Percentiles rank a stretch among this genome's conserved stretches.
Evolutionary conservation across 352 stramenopile species (phyloP).

Genomic region (Halophytophthora batemanensis): DNA sequence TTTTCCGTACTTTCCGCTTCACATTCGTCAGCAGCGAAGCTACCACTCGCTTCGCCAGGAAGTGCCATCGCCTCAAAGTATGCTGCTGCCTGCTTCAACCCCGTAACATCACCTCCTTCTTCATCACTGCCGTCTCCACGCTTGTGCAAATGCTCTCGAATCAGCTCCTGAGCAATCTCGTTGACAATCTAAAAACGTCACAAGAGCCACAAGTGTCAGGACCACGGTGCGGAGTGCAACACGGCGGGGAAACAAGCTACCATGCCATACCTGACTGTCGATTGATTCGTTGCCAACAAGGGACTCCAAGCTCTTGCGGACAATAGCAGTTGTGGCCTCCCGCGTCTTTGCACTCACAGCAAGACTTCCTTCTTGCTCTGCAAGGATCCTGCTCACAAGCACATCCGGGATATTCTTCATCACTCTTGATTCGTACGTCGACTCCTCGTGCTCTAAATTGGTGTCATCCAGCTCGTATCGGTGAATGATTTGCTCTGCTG

Average conservation of each 20-base stretch:
- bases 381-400: conserved; percentile 31
- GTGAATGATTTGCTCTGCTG: conserved; percentile 9
- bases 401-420: conserved; percentile 27
- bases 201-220: not conserved
- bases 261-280: conserved; percentile 24
- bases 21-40: conserved; percentile 7
- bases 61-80: conserved; percentile 31
- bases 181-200: conserved; percentile 14
- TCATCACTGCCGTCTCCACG: not conserved
- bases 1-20: conserved; percentile 8
- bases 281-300: conserved; percentile 21
- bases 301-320: conserved; percentile 37
- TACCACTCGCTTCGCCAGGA: not conserved
- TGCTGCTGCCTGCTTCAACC: conserved; percentile 29
- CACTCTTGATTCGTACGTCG: conserved; percentile 19
- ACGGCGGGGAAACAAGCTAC: not conserved
- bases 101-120: conserved; percentile 24
- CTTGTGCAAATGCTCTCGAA: conserved; percentile 23
- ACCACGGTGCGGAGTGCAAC: not conserved
- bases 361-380: conserved; percentile 1
- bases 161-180: conserved; percentile 35
- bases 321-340: conserved; percentile 8
- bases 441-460: conserved; percentile 1
- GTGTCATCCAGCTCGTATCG: conserved; percentile 19
- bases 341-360: conserved; percentile 3